These are phyloP conservation scores for Solidago caesia DNA, from an alignment of 129 eudicot species.

Conservation along the genomic window DNA sequence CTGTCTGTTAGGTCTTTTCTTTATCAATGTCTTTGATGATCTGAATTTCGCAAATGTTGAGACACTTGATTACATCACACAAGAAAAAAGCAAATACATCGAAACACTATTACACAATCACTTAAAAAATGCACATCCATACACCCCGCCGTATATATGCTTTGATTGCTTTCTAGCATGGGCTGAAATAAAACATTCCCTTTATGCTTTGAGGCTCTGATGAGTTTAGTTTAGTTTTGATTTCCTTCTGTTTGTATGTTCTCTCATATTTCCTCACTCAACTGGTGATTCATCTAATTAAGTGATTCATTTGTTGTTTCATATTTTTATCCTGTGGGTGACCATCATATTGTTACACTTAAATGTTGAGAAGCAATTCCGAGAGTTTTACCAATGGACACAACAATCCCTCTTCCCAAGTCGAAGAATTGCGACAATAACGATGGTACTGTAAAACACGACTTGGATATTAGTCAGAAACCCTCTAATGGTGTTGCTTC, in stretches of 20 bases:
- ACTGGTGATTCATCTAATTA: background rate
- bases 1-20: no score
- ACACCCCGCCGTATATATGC: no score
- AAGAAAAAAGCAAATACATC: no score
- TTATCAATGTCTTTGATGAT: no score
- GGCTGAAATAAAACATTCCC: conserved; percentile 4
- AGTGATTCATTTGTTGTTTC: conserved; percentile 6
- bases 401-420: conserved; percentile 35
- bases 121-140: no score
- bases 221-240: conserved; percentile 17
- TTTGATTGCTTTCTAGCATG: conserved; percentile 11
- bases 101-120: no score
- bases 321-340: conserved; percentile 8
- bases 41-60: no score
- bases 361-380: conserved; percentile 42
- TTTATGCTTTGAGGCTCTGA: background rate
- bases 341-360: conserved; percentile 6
- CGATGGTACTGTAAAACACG: conserved; percentile 6
- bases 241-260: background rate
- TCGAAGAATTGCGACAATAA: conserved; percentile 36
- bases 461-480: conserved; percentile 35
- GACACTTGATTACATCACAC: no score
- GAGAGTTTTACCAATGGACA: conserved; percentile 53
- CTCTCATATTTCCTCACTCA: background rate
- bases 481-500: conserved; percentile 32